These are phyloP conservation scores for Allium sativum DNA, from an alignment of 106 monocot species.

Conservation along the genomic window DNA sequence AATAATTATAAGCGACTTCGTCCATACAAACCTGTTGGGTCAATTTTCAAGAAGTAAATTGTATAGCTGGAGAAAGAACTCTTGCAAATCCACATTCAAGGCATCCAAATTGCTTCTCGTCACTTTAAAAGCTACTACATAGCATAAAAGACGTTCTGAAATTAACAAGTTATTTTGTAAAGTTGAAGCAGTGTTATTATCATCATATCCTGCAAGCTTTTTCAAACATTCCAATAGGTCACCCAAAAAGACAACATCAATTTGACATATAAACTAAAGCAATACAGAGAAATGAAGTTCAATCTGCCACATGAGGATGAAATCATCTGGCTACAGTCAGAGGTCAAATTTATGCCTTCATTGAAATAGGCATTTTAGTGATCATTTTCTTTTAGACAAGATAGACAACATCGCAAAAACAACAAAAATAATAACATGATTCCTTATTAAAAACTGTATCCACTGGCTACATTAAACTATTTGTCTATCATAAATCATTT, in stretches of 20 bases:
- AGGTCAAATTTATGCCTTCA: no score
- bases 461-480: no score
- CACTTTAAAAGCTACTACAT: constrained; percentile 87
- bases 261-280: no score
- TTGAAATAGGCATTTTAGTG: no score
- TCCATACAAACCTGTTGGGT: constrained; percentile 53
- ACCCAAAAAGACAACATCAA: constrained; percentile 82
- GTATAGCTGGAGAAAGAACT: constrained; percentile 82
- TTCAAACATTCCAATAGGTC: constrained; percentile 72
- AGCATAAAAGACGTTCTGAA: constrained; percentile 90
- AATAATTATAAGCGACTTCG: neutral
- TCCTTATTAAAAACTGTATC: no score
- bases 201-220: constrained; percentile 56
- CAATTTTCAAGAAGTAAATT: constrained; percentile 85
- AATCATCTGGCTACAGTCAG: no score
- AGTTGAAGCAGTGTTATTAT: constrained; percentile 12
- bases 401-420: no score
- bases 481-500: no score
- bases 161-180: constrained; percentile 34
- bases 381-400: no score
- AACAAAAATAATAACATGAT: no score
- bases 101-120: constrained; percentile 97
- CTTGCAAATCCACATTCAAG: constrained; percentile 88
- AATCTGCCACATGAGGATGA: no score
- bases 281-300: no score